Base-by-base conservation (phyloP, 768 basidiomycete species). In the Tylopilus subfusipes region DNA sequence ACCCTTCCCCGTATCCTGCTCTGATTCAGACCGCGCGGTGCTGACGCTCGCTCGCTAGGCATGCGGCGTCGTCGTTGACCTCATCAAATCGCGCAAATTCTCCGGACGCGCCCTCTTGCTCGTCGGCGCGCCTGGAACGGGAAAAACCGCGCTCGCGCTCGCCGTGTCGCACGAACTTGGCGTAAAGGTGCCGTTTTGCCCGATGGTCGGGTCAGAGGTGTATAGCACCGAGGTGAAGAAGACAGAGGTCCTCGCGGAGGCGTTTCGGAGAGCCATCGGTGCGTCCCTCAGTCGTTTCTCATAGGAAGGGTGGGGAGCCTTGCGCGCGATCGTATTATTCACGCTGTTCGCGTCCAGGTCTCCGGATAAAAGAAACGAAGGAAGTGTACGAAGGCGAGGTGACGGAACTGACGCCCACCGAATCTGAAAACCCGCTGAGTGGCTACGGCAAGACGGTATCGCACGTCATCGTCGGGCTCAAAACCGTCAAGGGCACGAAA, bases 321-420 rank as follows among this genome's bases (percentile, higher is more conserved):
- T 22, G n/a, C 39, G 11, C 21, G 11, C 22, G 12, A 1, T 40
- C 39, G 16, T 4, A 21, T 16, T 33, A 3, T 21, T 46, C 45
- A 46, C 5, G 0, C 43, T 33, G 8, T 5, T 18, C 4, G 21
- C 5, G n/a, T 39, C 4, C 40, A 63, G 95, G 96, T 44, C 81
- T 98, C 34, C 85, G 96, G 69, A 97, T 98, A 78, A 98, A 98
- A 72, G 97, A 98, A 73, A 98, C 95, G 7, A 98, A 99, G 69
- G 93, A 97, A 66, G 94, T 98, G 8, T 98, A 95, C 72, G 96
- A 98, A 71, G 96, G 97, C 55, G 96, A 99, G 73, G 90, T 99
- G 18, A 98, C 96, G 10, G 96, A 98, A 66, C 75, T 98, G 56
- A 97, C 96, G 4, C 97, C 97, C 3, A 84, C 92, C 21, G 97